These are phyloP conservation scores for Coccomyxa sp. DNA, from an alignment of 139 green algal species.

Conservation along the genomic window DNA sequence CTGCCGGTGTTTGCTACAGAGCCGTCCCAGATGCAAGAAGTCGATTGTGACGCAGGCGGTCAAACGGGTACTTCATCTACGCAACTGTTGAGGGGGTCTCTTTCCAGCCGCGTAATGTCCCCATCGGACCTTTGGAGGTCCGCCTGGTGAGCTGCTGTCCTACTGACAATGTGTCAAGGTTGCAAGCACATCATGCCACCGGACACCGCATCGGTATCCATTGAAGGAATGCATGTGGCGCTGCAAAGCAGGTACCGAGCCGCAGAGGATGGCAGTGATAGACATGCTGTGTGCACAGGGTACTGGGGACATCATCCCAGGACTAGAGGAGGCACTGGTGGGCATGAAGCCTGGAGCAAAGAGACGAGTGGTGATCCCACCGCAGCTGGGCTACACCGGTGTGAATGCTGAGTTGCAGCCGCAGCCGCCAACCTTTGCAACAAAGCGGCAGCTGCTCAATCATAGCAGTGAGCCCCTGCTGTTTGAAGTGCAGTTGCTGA, in stretches of 20 bases:
- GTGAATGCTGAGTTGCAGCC: conserved; percentile 12
- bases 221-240: no score
- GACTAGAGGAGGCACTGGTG: conserved; percentile 37
- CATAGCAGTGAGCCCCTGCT: conserved; percentile 71
- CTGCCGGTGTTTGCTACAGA: no score
- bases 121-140: conserved; percentile 49
- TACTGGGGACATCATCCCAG: conserved; percentile 13
- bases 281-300: conserved; percentile 3
- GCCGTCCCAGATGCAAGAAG: background rate
- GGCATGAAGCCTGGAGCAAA: conserved; percentile 60
- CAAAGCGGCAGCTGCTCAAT: conserved; percentile 71
- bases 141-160: no score
- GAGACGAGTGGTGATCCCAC: conserved; percentile 59
- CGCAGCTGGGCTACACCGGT: conserved; percentile 47
- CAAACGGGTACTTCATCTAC: conserved; percentile 68
- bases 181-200: no score
- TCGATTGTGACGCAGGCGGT: conserved; percentile 16
- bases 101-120: conserved; percentile 77
- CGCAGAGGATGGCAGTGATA: no score
- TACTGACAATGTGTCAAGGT: no score
- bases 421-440: conserved; percentile 73
- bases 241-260: no score
- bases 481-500: conserved; percentile 78
- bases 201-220: no score
- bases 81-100: conserved; percentile 66